Percentiles rank a stretch among this genome's conserved stretches.
Conservation (phyloP, 164 flowering plant genomes). For the Tinospora cordifolia region DNA sequence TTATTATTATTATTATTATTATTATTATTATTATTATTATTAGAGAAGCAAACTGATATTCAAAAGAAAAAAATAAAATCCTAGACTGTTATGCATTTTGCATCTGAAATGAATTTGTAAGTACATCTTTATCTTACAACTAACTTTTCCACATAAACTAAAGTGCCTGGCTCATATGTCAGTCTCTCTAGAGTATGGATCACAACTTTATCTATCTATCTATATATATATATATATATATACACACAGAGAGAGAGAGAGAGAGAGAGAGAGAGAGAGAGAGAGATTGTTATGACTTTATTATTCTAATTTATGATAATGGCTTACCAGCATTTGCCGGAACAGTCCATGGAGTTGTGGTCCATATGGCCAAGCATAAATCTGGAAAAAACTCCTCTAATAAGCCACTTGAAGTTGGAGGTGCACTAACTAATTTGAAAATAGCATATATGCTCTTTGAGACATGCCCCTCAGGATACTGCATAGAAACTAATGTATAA, state of each 20-base stretch:
- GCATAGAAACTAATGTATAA: slow-evolving; percentile 23
- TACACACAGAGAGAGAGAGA: too few relatives aligned
- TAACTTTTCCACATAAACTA: background rate
- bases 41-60: background rate
- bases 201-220: background rate
- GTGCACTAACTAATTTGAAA: slow-evolving; percentile 54
- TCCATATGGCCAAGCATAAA: slow-evolving; percentile 85
- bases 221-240: too few relatives aligned
- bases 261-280: too few relatives aligned
- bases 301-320: background rate
- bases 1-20: too few relatives aligned
- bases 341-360: slow-evolving; percentile 98
- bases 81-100: background rate
- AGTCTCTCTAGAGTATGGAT: background rate
- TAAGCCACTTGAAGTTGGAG: slow-evolving; percentile 39
- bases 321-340: slow-evolving; percentile 93
- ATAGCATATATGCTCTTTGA: slow-evolving; percentile 86
- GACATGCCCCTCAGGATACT: slow-evolving; percentile 94
- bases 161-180: background rate
- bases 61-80: background rate
- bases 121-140: background rate
- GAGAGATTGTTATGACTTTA: background rate
- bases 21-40: too few relatives aligned
- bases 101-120: background rate
- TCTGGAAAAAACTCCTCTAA: slow-evolving; percentile 69